Percentiles rank a stretch among this genome's conserved stretches.
phyloP scores from a whole-genome alignment of 257 asterid genomes.

The Nicotiana otophora region DNA sequence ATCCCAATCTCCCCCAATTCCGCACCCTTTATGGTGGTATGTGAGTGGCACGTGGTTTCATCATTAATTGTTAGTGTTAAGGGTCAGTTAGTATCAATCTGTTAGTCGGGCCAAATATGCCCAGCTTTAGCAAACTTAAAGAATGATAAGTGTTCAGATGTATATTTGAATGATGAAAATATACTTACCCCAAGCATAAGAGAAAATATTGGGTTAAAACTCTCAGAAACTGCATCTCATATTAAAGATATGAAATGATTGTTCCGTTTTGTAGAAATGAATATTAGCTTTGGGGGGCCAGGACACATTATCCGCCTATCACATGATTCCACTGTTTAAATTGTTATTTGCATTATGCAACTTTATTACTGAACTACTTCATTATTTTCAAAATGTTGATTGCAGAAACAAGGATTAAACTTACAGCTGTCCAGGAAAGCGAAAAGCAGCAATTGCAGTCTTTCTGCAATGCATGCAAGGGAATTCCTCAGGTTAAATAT shows the following conservation, averaged over 20 bases:
- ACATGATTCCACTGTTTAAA: neutral
- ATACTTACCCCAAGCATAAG: neutral
- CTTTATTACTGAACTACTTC: neutral
- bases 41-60: neutral
- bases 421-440: conserved; percentile 53
- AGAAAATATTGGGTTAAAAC: neutral
- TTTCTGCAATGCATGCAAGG: conserved; percentile 94
- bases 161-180: neutral
- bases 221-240: neutral
- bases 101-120: neutral
- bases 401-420: conserved; percentile 62
- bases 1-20: neutral
- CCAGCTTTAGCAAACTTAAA: neutral
- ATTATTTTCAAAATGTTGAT: conserved; percentile 6
- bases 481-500: conserved; percentile 86
- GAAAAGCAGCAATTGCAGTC: conserved; percentile 63
- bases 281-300: neutral
- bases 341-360: neutral
- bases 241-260: neutral
- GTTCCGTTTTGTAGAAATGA: neutral
- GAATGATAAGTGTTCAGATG: neutral
- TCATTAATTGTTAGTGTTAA: neutral
- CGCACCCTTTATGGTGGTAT: neutral
- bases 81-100: neutral
- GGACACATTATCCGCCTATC: neutral